Conservation (phyloP, 257 asterid species). For the Penstemon davidsonii region DNA sequence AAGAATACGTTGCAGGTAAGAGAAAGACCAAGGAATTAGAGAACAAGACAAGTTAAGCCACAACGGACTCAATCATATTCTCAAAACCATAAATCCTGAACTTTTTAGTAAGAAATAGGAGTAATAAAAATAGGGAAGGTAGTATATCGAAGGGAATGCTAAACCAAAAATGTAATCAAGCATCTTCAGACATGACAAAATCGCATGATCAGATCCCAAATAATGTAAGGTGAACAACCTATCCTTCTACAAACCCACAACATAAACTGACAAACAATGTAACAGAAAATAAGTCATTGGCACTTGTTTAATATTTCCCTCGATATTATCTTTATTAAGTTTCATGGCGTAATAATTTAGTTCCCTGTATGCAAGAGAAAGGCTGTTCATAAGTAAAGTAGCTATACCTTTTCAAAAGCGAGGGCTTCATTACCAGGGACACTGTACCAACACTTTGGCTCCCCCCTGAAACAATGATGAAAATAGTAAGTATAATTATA, state of each 20-base stretch:
- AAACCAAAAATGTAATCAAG: not conserved
- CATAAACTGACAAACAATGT: slow-evolving; percentile 10
- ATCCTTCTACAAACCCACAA: slow-evolving; percentile 14
- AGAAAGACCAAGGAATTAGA: slow-evolving; percentile 20
- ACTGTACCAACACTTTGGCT: slow-evolving; percentile 98
- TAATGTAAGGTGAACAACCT: slow-evolving; percentile 12
- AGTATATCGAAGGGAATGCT: too few relatives aligned
- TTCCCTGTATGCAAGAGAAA: slow-evolving; percentile 16
- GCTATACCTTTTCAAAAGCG: slow-evolving; percentile 85
- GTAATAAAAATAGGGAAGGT: not conserved
- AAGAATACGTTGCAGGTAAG: slow-evolving; percentile 12
- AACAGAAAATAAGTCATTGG: slow-evolving; percentile 10
- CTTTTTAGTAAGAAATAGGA: not conserved
- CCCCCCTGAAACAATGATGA: slow-evolving; percentile 67
- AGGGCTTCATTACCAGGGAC: slow-evolving; percentile 85
- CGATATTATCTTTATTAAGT: slow-evolving; percentile 2
- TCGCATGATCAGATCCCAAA: not conserved
- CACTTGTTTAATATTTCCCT: slow-evolving; percentile 4
- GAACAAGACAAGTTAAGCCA: slow-evolving; percentile 18
- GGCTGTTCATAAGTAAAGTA: slow-evolving; percentile 7
- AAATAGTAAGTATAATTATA: slow-evolving; percentile 21
- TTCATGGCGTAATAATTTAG: slow-evolving; percentile 19
- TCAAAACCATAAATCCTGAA: not conserved
- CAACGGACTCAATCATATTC: slow-evolving; percentile 5
- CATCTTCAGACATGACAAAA: slow-evolving; percentile 13